phyloP scores from a whole-genome alignment of 2,329 filamentous ascomycete genomes.

The Colletotrichum tofieldiae region DNA sequence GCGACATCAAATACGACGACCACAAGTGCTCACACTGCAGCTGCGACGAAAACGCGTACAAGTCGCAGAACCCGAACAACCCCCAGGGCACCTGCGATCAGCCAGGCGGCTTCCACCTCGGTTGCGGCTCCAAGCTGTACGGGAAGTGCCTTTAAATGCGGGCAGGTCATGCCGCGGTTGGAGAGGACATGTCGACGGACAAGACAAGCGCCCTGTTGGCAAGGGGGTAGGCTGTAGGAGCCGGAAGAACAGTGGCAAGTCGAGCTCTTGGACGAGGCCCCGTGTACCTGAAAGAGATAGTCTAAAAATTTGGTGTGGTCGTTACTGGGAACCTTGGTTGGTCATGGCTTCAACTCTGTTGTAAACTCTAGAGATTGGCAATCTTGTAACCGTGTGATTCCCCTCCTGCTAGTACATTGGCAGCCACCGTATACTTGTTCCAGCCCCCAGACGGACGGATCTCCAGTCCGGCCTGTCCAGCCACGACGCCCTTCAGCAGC shows the following conservation, averaged over 20 bases:
- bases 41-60: constrained; percentile 5
- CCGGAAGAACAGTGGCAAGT: not conserved
- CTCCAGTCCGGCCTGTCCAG: not conserved
- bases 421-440: not conserved
- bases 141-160: not conserved
- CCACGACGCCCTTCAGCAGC: not conserved
- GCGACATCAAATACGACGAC: constrained; percentile 6
- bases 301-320: not conserved
- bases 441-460: not conserved
- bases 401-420: not conserved
- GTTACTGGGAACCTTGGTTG: not conserved
- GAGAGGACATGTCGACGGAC: not conserved
- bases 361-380: not conserved
- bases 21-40: not conserved
- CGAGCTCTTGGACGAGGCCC: not conserved
- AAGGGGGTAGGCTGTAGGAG: not conserved
- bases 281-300: not conserved
- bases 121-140: not conserved
- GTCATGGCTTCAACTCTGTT: not conserved
- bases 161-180: not conserved
- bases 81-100: constrained; percentile 14
- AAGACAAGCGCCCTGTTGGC: not conserved
- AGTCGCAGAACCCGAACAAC: not conserved
- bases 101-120: not conserved
- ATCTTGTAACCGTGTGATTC: not conserved